Conservation (phyloP, 106 monocot genomes). For the Allium fistulosum region DNA sequence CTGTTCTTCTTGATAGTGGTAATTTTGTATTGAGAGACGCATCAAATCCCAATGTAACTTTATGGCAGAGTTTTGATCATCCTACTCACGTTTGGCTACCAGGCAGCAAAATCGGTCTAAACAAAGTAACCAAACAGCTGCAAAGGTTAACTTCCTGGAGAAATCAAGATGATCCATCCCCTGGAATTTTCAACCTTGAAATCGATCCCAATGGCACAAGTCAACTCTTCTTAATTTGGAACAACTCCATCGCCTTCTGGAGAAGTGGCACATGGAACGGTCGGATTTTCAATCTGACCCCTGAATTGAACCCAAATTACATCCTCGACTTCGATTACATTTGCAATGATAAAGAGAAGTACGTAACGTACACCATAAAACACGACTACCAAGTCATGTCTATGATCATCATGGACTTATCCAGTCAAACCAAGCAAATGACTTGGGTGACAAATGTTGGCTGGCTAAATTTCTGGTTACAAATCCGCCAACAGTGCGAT, state of each 20-base stretch:
- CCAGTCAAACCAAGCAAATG: conserved; percentile 28
- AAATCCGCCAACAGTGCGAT: conserved; percentile 25
- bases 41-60: conserved; percentile 5
- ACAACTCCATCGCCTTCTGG: conserved; percentile 16
- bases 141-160: conserved; percentile 27
- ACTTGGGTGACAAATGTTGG: conserved; percentile 13
- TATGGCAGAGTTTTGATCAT: conserved; percentile 47
- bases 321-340: conserved; percentile 10
- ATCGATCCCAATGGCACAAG: conserved; percentile 23
- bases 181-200: conserved; percentile 24
- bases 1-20: conserved; percentile 18
- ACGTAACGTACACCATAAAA: conserved; percentile 34
- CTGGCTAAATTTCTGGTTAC: conserved; percentile 16
- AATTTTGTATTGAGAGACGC: conserved; percentile 26
- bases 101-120: conserved; percentile 26
- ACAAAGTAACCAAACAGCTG: conserved; percentile 13
- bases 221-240: conserved; percentile 24
- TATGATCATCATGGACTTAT: conserved; percentile 14
- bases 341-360: conserved; percentile 11
- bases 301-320: conserved; percentile 12
- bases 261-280: conserved; percentile 34
- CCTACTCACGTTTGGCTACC: conserved; percentile 36
- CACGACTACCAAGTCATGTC: not conserved
- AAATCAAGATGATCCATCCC: conserved; percentile 24
- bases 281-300: conserved; percentile 3